A percentile compares a stretch with the other conserved stretches of the same genome.
These are phyloP conservation scores for Falciphora oryzae DNA, from an alignment of 2,329 filamentous ascomycete genomes.

Conservation along the genomic window DNA sequence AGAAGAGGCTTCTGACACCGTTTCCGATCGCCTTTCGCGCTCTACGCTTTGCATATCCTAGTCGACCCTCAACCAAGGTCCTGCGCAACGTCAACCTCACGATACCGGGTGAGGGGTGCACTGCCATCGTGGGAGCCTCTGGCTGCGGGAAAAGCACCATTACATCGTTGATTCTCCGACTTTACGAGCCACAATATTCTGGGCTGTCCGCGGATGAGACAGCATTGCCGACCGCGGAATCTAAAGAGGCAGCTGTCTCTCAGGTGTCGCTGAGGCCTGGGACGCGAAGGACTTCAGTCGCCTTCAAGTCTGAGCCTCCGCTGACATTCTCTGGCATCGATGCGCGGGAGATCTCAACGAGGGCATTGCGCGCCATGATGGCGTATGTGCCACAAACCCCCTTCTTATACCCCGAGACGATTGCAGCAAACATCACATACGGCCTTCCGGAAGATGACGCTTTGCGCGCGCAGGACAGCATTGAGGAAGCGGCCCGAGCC, in stretches of 20 bases:
- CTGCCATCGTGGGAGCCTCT: slow-evolving; percentile 75
- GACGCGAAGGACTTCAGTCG: background rate
- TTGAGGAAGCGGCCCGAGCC: slow-evolving; percentile 47
- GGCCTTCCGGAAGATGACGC: slow-evolving; percentile 55
- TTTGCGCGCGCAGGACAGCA: slow-evolving; percentile 36
- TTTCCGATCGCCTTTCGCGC: slow-evolving; percentile 48
- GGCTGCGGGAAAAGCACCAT: slow-evolving; percentile 92
- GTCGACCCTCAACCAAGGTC: slow-evolving; percentile 39
- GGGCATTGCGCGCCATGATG: slow-evolving; percentile 53
- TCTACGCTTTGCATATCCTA: slow-evolving; percentile 68
- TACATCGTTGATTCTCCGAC: slow-evolving; percentile 63
- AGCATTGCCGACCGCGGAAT: background rate
- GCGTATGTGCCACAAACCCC: slow-evolving; percentile 67
- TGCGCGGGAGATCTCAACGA: slow-evolving; percentile 53
- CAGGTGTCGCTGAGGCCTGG: background rate
- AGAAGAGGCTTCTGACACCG: slow-evolving; percentile 25
- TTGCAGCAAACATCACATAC: slow-evolving; percentile 79
- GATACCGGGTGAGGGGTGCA: slow-evolving; percentile 56
- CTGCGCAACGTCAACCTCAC: slow-evolving; percentile 61
- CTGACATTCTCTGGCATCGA: slow-evolving; percentile 55
- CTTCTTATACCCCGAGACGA: slow-evolving; percentile 69
- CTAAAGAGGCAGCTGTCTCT: background rate
- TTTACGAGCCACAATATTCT: slow-evolving; percentile 47
- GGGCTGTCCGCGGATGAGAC: background rate
- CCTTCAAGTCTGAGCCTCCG: slow-evolving; percentile 19